A percentile compares a stretch with the other conserved stretches of the same genome.
Conservation (phyloP, 768 basidiomycete genomes). For the Lepiota venenata region DNA sequence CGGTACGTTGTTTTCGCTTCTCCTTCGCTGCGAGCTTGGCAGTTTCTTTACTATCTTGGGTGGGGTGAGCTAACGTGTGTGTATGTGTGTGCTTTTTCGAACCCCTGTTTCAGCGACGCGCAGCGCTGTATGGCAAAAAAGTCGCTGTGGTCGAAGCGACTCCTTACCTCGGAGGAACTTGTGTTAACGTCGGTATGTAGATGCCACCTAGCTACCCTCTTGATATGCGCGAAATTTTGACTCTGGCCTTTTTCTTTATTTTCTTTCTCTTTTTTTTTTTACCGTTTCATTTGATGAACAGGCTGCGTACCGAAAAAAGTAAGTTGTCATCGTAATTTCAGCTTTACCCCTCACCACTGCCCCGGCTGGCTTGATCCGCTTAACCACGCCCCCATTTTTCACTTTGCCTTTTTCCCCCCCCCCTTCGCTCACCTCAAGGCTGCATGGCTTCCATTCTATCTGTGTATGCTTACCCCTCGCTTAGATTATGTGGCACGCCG, state of each 20-base stretch:
- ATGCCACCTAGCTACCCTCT: background rate
- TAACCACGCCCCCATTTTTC: background rate
- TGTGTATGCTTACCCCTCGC: background rate
- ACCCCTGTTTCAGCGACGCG: conserved; percentile 65
- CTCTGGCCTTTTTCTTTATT: background rate
- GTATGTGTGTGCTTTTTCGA: background rate
- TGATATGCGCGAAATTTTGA: background rate
- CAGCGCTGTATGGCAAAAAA: conserved; percentile 89
- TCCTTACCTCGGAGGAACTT: conserved; percentile 84
- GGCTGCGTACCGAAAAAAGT: conserved; percentile 99
- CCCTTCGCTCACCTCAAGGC: background rate
- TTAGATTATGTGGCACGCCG: conserved; percentile 98
- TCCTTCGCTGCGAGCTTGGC: background rate
- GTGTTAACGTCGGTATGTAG: conserved; percentile 91
- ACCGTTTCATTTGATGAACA: no score
- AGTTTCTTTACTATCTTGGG: background rate
- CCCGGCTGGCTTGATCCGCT: conserved; percentile 2
- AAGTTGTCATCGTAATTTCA: conserved; percentile 16
- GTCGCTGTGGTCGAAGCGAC: conserved; percentile 85
- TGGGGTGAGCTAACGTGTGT: no score
- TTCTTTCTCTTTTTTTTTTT: no score
- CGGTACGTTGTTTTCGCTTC: conserved; percentile 46
- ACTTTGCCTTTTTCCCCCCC: background rate
- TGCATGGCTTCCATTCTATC: background rate
- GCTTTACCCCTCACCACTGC: background rate